phyloP scores from a whole-genome alignment of 148 eudicot genomes.

The Nepenthes mirabilis region DNA sequence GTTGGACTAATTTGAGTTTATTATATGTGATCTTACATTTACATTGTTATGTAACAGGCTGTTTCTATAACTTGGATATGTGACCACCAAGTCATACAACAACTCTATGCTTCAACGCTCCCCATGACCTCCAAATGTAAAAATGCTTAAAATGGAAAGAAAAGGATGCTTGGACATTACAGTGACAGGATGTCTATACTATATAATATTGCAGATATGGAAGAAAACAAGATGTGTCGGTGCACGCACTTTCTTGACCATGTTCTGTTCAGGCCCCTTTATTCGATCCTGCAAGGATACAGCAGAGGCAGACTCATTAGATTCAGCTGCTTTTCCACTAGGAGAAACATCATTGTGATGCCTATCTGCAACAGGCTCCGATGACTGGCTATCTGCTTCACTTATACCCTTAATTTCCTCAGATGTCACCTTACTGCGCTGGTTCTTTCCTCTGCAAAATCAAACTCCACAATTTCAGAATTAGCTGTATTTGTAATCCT shows the following conservation, averaged over 20 bases:
- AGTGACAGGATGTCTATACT: not conserved
- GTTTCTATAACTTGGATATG: no score
- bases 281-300: slow-evolving; percentile 34
- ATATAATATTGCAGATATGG: not conserved
- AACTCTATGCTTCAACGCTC: no score
- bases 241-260: slow-evolving; percentile 41
- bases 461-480: slow-evolving; percentile 5
- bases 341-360: slow-evolving; percentile 25
- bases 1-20: no score
- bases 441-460: slow-evolving; percentile 41
- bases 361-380: slow-evolving; percentile 25
- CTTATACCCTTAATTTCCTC: slow-evolving; percentile 26
- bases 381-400: slow-evolving; percentile 26
- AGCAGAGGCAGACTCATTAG: slow-evolving; percentile 25
- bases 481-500: not conserved
- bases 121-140: no score
- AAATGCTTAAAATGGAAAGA: no score
- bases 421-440: slow-evolving; percentile 30
- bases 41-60: no score
- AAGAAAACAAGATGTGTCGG: not conserved
- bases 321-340: slow-evolving; percentile 24
- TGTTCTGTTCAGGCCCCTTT: slow-evolving; percentile 41
- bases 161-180: not conserved
- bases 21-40: no score
- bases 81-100: no score